Percentiles rank a stretch among this genome's conserved stretches.
These are phyloP conservation scores for Erigeron canadensis DNA, from an alignment of 129 eudicot genomes.

Conservation along the genomic window DNA sequence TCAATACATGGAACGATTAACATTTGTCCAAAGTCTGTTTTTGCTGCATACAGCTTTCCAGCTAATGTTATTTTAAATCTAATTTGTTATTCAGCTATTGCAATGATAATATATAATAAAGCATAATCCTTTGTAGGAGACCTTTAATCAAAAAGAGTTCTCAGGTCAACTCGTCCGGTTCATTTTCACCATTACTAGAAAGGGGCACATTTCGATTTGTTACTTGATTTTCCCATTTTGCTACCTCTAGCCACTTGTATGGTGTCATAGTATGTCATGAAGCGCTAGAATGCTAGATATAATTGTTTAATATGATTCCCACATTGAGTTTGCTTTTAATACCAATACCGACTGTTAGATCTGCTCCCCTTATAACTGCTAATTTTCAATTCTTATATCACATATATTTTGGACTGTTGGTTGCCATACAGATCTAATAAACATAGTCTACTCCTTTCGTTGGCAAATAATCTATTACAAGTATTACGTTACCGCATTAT, in stretches of 20 bases:
- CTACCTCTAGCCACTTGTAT: not conserved
- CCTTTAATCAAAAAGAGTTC: not conserved
- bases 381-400: not conserved
- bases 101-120: not conserved
- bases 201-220: not conserved
- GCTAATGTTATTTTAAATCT: not conserved
- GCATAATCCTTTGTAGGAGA: no score
- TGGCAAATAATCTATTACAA: not conserved
- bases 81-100: not conserved
- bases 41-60: not conserved
- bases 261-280: not conserved
- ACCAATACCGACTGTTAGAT: no score
- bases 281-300: not conserved
- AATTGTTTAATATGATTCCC: not conserved
- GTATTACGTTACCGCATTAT: no score
- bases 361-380: no score
- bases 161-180: not conserved
- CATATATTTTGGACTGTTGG: not conserved
- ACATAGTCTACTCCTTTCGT: not conserved
- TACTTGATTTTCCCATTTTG: not conserved
- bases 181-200: not conserved
- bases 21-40: not conserved
- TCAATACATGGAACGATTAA: not conserved
- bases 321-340: no score
- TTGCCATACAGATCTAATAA: not conserved